Evolutionary conservation across 2,329 filamentous ascomycete genomes (phyloP), one percentile per base, ranked within the genome.

Genomic region (Neophaeococcomyces mojaviensis): DNA sequence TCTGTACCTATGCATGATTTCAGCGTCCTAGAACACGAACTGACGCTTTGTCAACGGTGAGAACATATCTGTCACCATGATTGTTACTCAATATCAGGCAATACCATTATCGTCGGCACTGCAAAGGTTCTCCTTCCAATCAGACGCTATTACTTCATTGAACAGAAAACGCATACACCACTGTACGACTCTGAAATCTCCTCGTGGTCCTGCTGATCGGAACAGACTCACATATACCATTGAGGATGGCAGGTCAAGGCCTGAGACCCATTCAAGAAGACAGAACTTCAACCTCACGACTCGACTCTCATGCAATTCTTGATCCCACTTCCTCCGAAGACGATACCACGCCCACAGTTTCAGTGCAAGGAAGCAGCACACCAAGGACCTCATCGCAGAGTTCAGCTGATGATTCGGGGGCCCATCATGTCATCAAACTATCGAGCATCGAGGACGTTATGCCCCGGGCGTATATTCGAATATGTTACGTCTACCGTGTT

Each of bases 401-500:
- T 20, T 44, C 41, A n/a, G 12, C n/a, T 12, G 30, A 39, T 16
- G 28, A n/a, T 19, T 15, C n/a, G 12, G 34, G 41, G n/a, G 26
- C 31, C 20, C 30, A 51, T 10, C 55, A 57, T 37, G 44, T 48
- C 24, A 52, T 57, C 26, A 46, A 49, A 8, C 38, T 57, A 15
- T 57, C 55, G 16, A 52, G 50, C 38, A 52, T 57, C 24, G 55
- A 57, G 35, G 54, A 55, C 19, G 55, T 54, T 35, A 57, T 57
- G 55, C 55, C 55, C 35, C 47, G 55, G 30, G 49, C 53, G 24
- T 57, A 57, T 39, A 57, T 56, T 32, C 50, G 55, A 15, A 51
- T 57, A 26, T 57, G 55, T 41, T 45, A 56, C 9, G 50, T 52
- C 18, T 57, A 55, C 38, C 47, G 49, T 18, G 13, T 57, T 10